Evolutionary conservation across 345 rosid species (phyloP).

Genomic region (Isatis tinctoria): DNA sequence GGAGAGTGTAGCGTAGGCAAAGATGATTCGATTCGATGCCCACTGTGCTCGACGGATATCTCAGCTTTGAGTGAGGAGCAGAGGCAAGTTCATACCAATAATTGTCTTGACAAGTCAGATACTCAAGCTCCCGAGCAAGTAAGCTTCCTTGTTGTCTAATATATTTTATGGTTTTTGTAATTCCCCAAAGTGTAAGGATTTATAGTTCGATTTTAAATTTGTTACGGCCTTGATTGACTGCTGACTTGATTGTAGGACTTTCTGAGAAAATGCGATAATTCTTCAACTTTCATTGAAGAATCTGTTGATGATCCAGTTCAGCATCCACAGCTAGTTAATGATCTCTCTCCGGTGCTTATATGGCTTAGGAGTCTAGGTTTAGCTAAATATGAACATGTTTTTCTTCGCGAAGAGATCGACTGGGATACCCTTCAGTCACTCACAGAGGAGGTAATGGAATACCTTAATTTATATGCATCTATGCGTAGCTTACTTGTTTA

Average conservation of each 20-base stretch:
- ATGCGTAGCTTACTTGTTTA: background rate
- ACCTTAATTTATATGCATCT: background rate
- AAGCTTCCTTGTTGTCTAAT: slow-evolving; percentile 21
- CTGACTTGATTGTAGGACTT: slow-evolving; percentile 40
- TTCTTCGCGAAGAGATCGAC: slow-evolving; percentile 79
- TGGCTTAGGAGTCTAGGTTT: slow-evolving; percentile 65
- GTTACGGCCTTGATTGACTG: too few species aligned
- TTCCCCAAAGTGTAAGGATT: background rate
- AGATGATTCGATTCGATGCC: slow-evolving; percentile 49
- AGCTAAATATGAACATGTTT: slow-evolving; percentile 60
- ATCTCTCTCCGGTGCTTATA: slow-evolving; percentile 58
- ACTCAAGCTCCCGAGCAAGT: slow-evolving; percentile 38
- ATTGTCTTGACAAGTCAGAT: slow-evolving; percentile 63
- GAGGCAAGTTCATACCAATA: slow-evolving; percentile 68
- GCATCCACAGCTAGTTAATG: slow-evolving; percentile 40
- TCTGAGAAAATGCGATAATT: slow-evolving; percentile 21
- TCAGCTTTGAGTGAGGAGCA: slow-evolving; percentile 58
- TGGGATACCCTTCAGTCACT: slow-evolving; percentile 82
- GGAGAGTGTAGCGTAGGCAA: slow-evolving; percentile 22
- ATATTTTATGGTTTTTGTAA: background rate
- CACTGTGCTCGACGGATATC: slow-evolving; percentile 68
- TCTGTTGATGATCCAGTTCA: slow-evolving; percentile 34
- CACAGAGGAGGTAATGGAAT: slow-evolving; percentile 68
- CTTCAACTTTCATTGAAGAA: slow-evolving; percentile 20
- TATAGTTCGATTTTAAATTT: too few species aligned